phyloP scores from a whole-genome alignment of 2,329 filamentous ascomycete species.

The Gyromitra esculenta region DNA sequence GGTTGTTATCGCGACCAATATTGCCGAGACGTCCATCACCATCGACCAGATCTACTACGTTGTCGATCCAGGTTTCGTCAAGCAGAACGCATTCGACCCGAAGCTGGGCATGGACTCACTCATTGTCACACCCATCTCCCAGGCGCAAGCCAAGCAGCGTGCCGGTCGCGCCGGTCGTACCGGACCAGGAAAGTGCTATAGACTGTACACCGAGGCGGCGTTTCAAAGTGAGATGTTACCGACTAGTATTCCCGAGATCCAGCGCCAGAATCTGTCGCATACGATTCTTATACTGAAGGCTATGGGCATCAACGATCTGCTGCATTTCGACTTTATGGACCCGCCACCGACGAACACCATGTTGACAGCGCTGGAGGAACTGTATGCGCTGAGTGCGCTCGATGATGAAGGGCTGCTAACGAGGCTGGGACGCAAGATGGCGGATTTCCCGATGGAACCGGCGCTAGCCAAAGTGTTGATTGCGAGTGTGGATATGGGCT shows the following conservation, averaged over 20 bases:
- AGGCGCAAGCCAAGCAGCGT: conserved; percentile 94
- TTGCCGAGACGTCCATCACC: conserved; percentile 96
- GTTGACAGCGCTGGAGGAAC: conserved; percentile 92
- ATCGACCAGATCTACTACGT: conserved; percentile 99
- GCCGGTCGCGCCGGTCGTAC: conserved; percentile 93
- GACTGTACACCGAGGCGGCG: conserved; percentile 92
- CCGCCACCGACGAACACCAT: conserved; percentile 97
- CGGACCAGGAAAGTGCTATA: conserved; percentile 94
- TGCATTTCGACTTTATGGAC: conserved; percentile 99
- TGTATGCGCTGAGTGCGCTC: conserved; percentile 89
- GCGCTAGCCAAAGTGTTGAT: conserved; percentile 90
- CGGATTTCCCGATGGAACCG: conserved; percentile 98
- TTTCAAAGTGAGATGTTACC: conserved; percentile 98
- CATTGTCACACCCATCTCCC: conserved; percentile 93
- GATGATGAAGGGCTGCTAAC: conserved; percentile 96
- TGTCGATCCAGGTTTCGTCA: conserved; percentile 95
- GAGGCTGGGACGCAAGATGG: conserved; percentile 92
- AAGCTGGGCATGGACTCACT: conserved; percentile 98
- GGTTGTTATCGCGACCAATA: conserved; percentile 97
- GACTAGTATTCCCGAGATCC: conserved; percentile 94
- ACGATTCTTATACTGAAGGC: conserved; percentile 98
- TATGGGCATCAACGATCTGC: conserved; percentile 97
- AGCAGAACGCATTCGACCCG: conserved; percentile 95
- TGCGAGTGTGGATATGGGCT: conserved; percentile 83
- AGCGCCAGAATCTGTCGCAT: conserved; percentile 88